Evolutionary conservation across 2,329 filamentous ascomycete genomes (phyloP), one percentile per base, ranked within the genome.

Genomic region (Atkinsonella hypoxylon): DNA sequence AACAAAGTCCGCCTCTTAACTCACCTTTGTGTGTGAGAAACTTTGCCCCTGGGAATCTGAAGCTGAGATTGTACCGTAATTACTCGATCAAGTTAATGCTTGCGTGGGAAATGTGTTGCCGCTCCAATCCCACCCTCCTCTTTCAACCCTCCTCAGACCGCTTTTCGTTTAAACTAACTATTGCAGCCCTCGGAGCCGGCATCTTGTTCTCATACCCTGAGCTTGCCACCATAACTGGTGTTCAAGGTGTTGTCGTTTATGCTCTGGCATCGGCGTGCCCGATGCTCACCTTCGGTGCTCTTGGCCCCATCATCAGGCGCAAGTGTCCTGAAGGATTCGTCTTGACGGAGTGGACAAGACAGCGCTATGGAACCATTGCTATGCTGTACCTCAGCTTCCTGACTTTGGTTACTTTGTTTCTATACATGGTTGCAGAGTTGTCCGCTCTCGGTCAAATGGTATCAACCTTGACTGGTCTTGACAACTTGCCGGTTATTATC

Each of bases 71-170:
- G 85, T 81, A 93, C 87, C 87, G 87, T 90, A 75, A 85, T 82
- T 83, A 91, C 87, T 91, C 87, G 87, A 93, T 87, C 87, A 93
- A 93, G 87, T 87, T 91, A 93, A 91, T 89, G 85, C 87, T 93
- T 93, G 87, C 87, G 87, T 91, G 87, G 83, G 87, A 86, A 91
- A 90, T 78, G 87, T 91, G 87, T 85, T 90, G 87, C 87, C 87
- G 86, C 86, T 88, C 81, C 72, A 68, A 66, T 63, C 59, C 61
- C 65, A 62, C 59, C 57, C 59, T 54, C 55, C 54, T 51, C 48
- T 56, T 44, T 55, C 58, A 58, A 55, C 50, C 51, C 54, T 56
- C 55, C 58, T 58, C 50, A 56, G 55, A 50, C 60, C 59, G 55
- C 20, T 55, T 22, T 39, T 13, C 11, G 9, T 34, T 13, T 4